These are phyloP conservation scores for Microdochium paspali DNA, from an alignment of 2,329 filamentous ascomycete genomes.

Conservation along the genomic window DNA sequence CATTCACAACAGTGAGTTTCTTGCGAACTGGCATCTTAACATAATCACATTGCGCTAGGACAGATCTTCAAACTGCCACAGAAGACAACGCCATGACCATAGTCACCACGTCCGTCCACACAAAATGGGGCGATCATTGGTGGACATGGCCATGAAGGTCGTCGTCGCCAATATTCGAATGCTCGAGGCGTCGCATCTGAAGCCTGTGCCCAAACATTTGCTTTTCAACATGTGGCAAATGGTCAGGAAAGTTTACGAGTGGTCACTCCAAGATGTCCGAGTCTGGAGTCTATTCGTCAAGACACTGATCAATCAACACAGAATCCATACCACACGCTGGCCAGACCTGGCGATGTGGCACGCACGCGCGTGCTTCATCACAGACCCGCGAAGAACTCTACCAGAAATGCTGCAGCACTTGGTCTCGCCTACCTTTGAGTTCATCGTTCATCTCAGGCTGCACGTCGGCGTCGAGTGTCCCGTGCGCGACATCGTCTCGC, in stretches of 20 bases:
- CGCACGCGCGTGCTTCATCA: background rate
- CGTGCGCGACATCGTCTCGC: conserved; percentile 27
- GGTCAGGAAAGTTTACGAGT: background rate
- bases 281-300: background rate
- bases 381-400: conserved; percentile 10
- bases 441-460: conserved; percentile 17
- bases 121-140: background rate
- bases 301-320: background rate
- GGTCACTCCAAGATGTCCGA: background rate
- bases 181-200: background rate
- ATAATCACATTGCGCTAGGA: too few species aligned
- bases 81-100: too few species aligned
- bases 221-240: background rate
- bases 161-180: background rate
- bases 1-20: too few species aligned
- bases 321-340: background rate
- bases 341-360: conserved; percentile 15
- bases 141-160: background rate
- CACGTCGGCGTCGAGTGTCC: conserved; percentile 6
- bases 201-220: background rate
- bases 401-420: conserved; percentile 26
- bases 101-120: background rate
- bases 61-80: too few species aligned
- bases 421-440: conserved; percentile 20
- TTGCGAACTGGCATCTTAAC: too few species aligned